Conservation (phyloP, 2,329 filamentous ascomycete species). For the Talaromyces islandicus region DNA sequence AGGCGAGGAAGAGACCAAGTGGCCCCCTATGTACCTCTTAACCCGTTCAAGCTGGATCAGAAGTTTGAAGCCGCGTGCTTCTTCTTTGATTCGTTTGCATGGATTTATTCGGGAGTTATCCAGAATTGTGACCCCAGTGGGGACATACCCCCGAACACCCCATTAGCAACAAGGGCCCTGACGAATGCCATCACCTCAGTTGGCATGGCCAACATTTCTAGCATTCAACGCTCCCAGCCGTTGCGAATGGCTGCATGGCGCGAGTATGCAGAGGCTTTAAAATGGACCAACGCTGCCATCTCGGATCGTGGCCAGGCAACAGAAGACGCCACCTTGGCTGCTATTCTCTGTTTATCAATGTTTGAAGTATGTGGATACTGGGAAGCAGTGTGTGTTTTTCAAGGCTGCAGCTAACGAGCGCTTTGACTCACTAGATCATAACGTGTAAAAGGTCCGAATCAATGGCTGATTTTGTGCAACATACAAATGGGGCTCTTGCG, state of each 20-base stretch:
- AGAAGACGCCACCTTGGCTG: slow-evolving; percentile 42
- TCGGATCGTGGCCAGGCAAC: slow-evolving; percentile 27
- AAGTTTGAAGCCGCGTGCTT: slow-evolving; percentile 26
- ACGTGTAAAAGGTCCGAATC: slow-evolving; percentile 39
- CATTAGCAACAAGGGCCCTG: slow-evolving; percentile 25
- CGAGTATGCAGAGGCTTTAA: slow-evolving; percentile 51
- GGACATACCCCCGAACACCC: slow-evolving; percentile 13
- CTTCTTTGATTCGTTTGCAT: slow-evolving; percentile 30
- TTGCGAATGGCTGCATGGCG: slow-evolving; percentile 45
- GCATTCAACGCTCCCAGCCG: slow-evolving; percentile 43
- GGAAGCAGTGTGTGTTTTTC: not conserved
- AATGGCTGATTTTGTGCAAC: slow-evolving; percentile 49
- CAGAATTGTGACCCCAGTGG: slow-evolving; percentile 18
- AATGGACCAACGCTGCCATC: slow-evolving; percentile 32
- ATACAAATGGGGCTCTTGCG: slow-evolving; percentile 55
- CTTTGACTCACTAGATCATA: slow-evolving; percentile 23
- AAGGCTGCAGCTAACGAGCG: not conserved
- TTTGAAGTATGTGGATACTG: slow-evolving; percentile 48
- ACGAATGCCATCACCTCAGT: slow-evolving; percentile 51
- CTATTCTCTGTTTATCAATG: slow-evolving; percentile 54
- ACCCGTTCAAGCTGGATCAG: slow-evolving; percentile 1
- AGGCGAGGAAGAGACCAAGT: not conserved
- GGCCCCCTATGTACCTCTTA: not conserved
- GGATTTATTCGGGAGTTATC: slow-evolving; percentile 23
- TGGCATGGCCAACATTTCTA: slow-evolving; percentile 54